Evolutionary conservation across 148 eudicot genomes (phyloP).

Genomic region (Rhododendron griersonianum): DNA sequence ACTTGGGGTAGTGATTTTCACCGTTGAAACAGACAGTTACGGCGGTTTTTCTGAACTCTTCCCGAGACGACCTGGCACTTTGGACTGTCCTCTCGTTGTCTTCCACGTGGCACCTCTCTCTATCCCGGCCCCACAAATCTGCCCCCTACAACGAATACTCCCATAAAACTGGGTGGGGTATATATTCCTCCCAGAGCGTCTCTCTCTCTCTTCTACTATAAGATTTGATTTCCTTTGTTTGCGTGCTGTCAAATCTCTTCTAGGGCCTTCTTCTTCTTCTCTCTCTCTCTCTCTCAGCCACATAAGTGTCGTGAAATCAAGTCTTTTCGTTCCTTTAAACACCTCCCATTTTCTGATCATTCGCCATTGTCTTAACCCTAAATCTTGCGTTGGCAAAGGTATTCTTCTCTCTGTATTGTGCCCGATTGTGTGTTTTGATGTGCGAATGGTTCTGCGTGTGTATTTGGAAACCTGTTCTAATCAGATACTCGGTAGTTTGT

Average conservation of each 20-base stretch:
- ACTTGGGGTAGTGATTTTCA: not conserved
- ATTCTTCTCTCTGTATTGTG: not conserved
- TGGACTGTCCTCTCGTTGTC: not conserved
- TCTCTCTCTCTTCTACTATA: not conserved
- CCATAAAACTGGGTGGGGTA: not conserved
- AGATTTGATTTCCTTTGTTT: not conserved
- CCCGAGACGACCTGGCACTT: not conserved
- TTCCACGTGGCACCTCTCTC: not conserved
- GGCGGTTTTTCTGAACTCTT: not conserved
- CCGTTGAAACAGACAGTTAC: not conserved
- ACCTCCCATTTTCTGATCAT: not conserved
- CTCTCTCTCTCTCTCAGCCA: not conserved
- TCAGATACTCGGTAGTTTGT: not conserved
- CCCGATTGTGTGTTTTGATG: not conserved
- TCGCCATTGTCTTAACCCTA: not conserved
- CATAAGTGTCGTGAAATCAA: not conserved
- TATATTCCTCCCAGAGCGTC: not conserved
- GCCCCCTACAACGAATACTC: not conserved
- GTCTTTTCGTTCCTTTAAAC: not conserved
- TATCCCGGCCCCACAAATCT: not conserved
- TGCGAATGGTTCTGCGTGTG: not conserved
- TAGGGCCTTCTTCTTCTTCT: constrained; percentile 1
- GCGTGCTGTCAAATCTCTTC: not conserved
- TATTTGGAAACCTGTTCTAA: not conserved
- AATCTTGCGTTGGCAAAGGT: not conserved